A percentile compares a stretch with the other conserved stretches of the same genome.
These are phyloP conservation scores for Rhododendron molle DNA, from an alignment of 148 eudicot genomes.

Conservation along the genomic window DNA sequence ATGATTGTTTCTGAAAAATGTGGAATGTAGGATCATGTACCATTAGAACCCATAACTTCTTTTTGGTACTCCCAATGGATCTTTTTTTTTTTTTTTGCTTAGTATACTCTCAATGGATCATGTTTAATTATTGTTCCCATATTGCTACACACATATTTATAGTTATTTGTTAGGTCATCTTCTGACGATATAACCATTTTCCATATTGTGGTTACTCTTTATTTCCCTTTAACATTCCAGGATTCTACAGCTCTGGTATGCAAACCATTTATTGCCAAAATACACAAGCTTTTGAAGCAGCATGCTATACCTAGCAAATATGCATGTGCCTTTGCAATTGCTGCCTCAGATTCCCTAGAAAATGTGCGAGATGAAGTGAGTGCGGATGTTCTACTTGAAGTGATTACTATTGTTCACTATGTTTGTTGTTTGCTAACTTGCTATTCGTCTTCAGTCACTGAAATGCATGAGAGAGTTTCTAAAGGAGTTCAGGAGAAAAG, in stretches of 20 bases:
- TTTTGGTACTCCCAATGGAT: background rate
- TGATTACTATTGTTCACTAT: constrained; percentile 4
- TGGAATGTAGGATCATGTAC: background rate
- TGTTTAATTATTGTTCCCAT: background rate
- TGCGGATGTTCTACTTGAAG: constrained; percentile 5
- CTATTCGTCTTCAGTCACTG: constrained; percentile 40
- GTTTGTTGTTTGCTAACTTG: constrained; percentile 14
- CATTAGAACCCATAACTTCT: background rate
- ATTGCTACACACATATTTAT: background rate
- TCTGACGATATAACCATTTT: background rate
- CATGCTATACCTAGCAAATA: constrained; percentile 57
- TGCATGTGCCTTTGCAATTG: constrained; percentile 81
- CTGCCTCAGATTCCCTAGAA: constrained; percentile 49
- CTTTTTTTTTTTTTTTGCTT: background rate
- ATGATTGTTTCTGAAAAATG: background rate
- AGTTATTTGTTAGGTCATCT: background rate
- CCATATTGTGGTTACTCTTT: background rate
- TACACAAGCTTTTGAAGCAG: constrained; percentile 59
- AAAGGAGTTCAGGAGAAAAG: constrained; percentile 40
- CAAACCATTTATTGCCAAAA: constrained; percentile 58
- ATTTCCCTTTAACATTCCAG: constrained; percentile 32
- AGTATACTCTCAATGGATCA: background rate
- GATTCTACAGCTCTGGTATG: constrained; percentile 48
- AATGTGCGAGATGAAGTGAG: constrained; percentile 61
- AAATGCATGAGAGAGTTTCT: constrained; percentile 65